phyloP scores from a whole-genome alignment of 495 filamentous ascomycete genomes.

The Podospora tetraspora region DNA sequence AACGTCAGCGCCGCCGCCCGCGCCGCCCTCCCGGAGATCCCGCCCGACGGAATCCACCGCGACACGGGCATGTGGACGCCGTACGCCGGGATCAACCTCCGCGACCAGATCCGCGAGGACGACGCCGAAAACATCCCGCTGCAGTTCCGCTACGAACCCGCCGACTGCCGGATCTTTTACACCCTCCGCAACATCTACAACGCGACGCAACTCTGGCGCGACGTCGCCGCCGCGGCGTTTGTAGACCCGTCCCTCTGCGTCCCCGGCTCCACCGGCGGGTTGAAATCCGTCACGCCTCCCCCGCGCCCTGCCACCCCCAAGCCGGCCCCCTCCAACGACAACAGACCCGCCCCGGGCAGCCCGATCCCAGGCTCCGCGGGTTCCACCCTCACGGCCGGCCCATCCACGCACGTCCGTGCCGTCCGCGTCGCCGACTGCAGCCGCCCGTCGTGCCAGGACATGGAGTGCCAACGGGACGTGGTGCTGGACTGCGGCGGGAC shows the following conservation, averaged over 20 bases:
- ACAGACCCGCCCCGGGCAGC: neutral
- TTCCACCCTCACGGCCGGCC: neutral
- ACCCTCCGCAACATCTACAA: slow-evolving; percentile 41
- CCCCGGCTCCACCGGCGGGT: neutral
- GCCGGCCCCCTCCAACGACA: neutral
- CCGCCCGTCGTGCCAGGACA: neutral
- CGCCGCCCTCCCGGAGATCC: slow-evolving; percentile 15
- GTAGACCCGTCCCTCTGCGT: slow-evolving; percentile 3
- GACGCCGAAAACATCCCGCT: slow-evolving; percentile 27
- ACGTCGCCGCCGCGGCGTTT: slow-evolving; percentile 30
- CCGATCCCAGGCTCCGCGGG: neutral
- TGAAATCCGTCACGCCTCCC: neutral
- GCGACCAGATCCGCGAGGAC: slow-evolving; percentile 35
- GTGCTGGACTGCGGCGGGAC: neutral
- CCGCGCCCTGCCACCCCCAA: neutral
- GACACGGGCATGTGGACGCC: slow-evolving; percentile 29
- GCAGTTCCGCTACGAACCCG: slow-evolving; percentile 45
- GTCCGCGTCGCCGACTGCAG: neutral
- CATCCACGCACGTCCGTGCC: neutral
- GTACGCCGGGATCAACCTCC: slow-evolving; percentile 34
- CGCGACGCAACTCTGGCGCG: slow-evolving; percentile 38
- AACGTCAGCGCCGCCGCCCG: slow-evolving; percentile 24
- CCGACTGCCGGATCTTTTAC: slow-evolving; percentile 46
- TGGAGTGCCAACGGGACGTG: neutral
- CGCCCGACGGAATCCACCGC: neutral